Percentiles rank a stretch among this genome's conserved stretches.
Conservation (phyloP, 176 grass and related monocot genomes). For the Aechmea fasciata region DNA sequence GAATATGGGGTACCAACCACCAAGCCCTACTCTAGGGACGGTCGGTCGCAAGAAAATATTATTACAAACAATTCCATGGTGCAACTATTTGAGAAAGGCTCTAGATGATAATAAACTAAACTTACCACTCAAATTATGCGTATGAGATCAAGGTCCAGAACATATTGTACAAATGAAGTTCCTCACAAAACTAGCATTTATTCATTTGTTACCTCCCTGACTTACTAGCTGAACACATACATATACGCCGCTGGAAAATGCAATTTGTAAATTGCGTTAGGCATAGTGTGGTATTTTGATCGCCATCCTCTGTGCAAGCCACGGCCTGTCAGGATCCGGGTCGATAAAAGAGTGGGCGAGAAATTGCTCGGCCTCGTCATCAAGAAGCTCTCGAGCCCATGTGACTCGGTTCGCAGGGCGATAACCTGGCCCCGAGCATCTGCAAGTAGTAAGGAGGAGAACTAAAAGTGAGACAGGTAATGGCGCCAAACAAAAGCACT, state of each 20-base stretch:
- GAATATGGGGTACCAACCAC: too few relatives aligned
- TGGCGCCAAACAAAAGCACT: not conserved
- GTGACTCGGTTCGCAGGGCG: constrained; percentile 37
- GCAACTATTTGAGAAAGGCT: too few relatives aligned
- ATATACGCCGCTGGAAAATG: too few relatives aligned
- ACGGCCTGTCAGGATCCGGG: constrained; percentile 54
- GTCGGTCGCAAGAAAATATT: too few relatives aligned
- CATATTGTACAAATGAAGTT: too few relatives aligned
- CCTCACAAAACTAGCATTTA: too few relatives aligned
- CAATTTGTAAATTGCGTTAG: constrained; percentile 7
- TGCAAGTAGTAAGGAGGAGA: constrained; percentile 20
- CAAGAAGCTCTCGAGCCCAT: constrained; percentile 79
- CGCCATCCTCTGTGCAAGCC: constrained; percentile 75
- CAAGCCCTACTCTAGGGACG: too few relatives aligned
- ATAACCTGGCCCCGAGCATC: constrained; percentile 81
- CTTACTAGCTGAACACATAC: too few relatives aligned
- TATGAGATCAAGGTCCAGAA: too few relatives aligned
- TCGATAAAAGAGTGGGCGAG: constrained; percentile 68
- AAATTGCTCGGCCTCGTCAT: constrained; percentile 81
- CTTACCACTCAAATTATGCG: not conserved
- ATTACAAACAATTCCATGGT: too few relatives aligned
- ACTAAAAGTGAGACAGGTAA: not conserved
- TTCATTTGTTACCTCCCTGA: too few relatives aligned
- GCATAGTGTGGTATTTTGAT: constrained; percentile 65
- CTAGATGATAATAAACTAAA: too few relatives aligned